Conservation (phyloP, 116 monocot genomes). For the Papilionanthe hybrid region DNA sequence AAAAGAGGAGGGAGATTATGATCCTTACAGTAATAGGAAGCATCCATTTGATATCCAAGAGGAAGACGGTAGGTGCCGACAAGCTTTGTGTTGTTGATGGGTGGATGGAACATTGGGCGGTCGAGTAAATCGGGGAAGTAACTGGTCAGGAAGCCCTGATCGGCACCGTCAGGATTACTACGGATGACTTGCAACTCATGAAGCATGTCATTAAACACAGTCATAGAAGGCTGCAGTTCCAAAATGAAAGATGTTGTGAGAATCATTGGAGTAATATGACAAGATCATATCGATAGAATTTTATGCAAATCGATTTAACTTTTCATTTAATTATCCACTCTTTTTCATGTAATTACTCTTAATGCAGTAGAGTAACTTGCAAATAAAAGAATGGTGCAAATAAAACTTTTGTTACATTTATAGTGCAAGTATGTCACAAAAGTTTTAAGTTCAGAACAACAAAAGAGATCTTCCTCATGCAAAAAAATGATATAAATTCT, state of each 20-base stretch:
- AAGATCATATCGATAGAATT: not conserved
- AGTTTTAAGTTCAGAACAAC: no score
- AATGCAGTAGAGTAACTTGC: no score
- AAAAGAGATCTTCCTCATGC: no score
- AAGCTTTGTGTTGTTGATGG: constrained; percentile 72
- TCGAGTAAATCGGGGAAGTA: constrained; percentile 93
- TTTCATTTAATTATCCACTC: no score
- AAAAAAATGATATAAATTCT: no score
- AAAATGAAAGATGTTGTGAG: constrained; percentile 1
- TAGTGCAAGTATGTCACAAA: no score
- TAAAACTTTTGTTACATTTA: no score
- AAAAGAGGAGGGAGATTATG: not conserved
- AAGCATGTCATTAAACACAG: constrained; percentile 88
- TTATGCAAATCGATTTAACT: no score
- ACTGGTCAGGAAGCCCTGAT: constrained; percentile 91
- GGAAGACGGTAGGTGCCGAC: constrained; percentile 87
- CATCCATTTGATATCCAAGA: constrained; percentile 99
- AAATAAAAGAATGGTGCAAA: no score
- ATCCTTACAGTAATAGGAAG: constrained; percentile 91
- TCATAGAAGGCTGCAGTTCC: constrained; percentile 74
- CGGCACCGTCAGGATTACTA: constrained; percentile 82
- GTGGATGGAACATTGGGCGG: constrained; percentile 84
- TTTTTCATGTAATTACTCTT: no score
- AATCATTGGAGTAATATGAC: not conserved
- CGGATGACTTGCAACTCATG: constrained; percentile 74